Evolutionary conservation across 257 asterid genomes (phyloP).

Genomic region (Jacaranda mimosifolia): DNA sequence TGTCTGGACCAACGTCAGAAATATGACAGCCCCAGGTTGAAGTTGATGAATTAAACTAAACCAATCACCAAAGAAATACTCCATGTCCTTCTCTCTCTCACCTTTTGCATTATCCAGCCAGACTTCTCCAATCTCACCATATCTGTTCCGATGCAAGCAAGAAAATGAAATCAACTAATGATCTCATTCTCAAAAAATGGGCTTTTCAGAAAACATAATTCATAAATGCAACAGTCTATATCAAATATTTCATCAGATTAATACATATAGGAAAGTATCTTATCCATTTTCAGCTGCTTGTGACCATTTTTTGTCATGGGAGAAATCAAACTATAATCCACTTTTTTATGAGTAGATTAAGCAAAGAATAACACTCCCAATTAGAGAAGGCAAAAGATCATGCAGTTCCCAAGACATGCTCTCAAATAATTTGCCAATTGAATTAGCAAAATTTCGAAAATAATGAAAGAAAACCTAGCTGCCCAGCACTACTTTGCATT

Average conservation of each 20-base stretch:
- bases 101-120: conserved; percentile 96
- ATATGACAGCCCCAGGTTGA: conserved; percentile 82
- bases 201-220: not conserved
- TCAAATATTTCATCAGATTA: conserved; percentile 1
- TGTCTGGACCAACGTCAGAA: conserved; percentile 94
- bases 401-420: not conserved
- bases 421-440: conserved; percentile 5
- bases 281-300: no score
- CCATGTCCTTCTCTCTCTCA: conserved; percentile 87
- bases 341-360: not conserved
- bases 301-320: no score
- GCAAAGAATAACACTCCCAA: not conserved
- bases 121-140: conserved; percentile 77
- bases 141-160: conserved; percentile 53
- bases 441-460: not conserved
- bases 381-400: not conserved
- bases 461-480: not conserved
- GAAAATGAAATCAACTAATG: not conserved
- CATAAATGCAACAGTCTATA: conserved; percentile 13
- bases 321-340: not conserved
- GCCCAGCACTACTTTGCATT: not conserved
- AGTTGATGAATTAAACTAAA: conserved; percentile 86
- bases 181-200: conserved; percentile 5
- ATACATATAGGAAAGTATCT: not conserved
- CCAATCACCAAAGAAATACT: conserved; percentile 90